Evolutionary conservation across 148 eudicot genomes (phyloP).

Genomic region (Bassia scoparia): DNA sequence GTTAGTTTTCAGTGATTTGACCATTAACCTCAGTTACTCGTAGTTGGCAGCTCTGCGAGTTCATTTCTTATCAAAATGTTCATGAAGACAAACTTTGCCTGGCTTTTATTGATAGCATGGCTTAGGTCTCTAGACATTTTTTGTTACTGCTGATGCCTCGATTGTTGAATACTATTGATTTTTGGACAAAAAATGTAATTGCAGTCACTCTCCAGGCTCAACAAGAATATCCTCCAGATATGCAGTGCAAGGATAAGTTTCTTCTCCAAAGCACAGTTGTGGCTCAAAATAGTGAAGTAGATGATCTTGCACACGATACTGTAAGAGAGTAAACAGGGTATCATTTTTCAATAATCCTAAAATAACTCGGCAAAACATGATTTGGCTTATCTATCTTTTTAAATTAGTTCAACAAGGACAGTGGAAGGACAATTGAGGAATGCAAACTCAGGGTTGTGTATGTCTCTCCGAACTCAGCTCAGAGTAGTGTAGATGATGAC

Average conservation of each 20-base stretch:
- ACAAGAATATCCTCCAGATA: constrained; percentile 68
- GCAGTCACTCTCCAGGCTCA: constrained; percentile 93
- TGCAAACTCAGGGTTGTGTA: constrained; percentile 75
- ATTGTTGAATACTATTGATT: constrained; percentile 14
- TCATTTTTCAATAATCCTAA: not conserved
- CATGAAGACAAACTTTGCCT: not conserved
- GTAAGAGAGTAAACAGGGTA: constrained; percentile 39
- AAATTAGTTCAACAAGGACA: constrained; percentile 70
- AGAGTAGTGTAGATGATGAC: constrained; percentile 43
- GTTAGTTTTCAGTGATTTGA: not conserved
- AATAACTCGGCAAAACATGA: constrained; percentile 1
- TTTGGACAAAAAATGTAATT: constrained; percentile 24
- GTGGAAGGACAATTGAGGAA: constrained; percentile 67
- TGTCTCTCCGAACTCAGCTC: constrained; percentile 38
- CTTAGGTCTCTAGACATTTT: not conserved
- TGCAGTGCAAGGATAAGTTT: constrained; percentile 87
- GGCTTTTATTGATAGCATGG: constrained; percentile 2
- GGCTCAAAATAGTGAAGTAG: constrained; percentile 53
- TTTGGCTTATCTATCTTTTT: constrained; percentile 11
- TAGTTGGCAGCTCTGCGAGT: not conserved
- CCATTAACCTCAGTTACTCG: not conserved
- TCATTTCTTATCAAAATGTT: not conserved
- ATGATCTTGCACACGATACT: constrained; percentile 67
- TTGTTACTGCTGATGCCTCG: not conserved
- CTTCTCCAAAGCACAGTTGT: constrained; percentile 80